Percentiles rank a stretch among this genome's conserved stretches.
These are phyloP conservation scores for Vanderwaltozyma verrucispora DNA, from an alignment of 805 yeast genomes.

Conservation along the genomic window DNA sequence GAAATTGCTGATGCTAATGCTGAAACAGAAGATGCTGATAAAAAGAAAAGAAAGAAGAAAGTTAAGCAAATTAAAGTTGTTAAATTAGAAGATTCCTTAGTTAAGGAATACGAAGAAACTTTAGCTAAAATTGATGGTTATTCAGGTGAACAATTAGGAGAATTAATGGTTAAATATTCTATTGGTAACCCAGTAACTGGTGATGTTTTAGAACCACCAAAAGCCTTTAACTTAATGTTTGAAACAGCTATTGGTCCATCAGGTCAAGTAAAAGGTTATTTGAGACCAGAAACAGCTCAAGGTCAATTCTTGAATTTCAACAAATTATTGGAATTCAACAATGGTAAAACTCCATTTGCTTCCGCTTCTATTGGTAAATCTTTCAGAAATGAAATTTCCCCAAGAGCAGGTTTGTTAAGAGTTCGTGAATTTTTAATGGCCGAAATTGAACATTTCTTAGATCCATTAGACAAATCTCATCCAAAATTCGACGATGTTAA, in stretches of 20 bases:
- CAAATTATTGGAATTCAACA: slow-evolving; percentile 89
- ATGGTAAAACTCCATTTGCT: slow-evolving; percentile 98
- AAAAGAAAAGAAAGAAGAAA: slow-evolving; percentile 90
- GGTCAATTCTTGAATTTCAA: slow-evolving; percentile 96
- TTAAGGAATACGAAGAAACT: slow-evolving; percentile 71
- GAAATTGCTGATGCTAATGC: slow-evolving; percentile 42
- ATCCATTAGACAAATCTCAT: slow-evolving; percentile 81
- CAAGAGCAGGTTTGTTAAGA: slow-evolving; percentile 93
- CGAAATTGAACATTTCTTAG: slow-evolving; percentile 97
- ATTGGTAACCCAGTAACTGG: slow-evolving; percentile 90
- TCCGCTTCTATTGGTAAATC: slow-evolving; percentile 98
- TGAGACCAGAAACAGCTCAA: slow-evolving; percentile 99
- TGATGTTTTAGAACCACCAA: slow-evolving; percentile 78
- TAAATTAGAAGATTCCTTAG: slow-evolving; percentile 72
- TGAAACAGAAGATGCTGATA: slow-evolving; percentile 63
- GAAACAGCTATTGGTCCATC: slow-evolving; percentile 99
- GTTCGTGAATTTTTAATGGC: slow-evolving; percentile 99
- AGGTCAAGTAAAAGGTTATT: slow-evolving; percentile 87
- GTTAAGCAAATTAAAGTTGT: slow-evolving; percentile 89
- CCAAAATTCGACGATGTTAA: slow-evolving; percentile 66
- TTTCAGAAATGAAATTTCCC: slow-evolving; percentile 97
- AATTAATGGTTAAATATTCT: slow-evolving; percentile 68
- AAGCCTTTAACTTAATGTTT: slow-evolving; percentile 95
- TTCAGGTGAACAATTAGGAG: slow-evolving; percentile 88
- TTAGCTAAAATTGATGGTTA: slow-evolving; percentile 93